Base-by-base conservation (phyloP, 2,329 filamentous ascomycete genomes). In the Aureobasidium mangrovei region DNA sequence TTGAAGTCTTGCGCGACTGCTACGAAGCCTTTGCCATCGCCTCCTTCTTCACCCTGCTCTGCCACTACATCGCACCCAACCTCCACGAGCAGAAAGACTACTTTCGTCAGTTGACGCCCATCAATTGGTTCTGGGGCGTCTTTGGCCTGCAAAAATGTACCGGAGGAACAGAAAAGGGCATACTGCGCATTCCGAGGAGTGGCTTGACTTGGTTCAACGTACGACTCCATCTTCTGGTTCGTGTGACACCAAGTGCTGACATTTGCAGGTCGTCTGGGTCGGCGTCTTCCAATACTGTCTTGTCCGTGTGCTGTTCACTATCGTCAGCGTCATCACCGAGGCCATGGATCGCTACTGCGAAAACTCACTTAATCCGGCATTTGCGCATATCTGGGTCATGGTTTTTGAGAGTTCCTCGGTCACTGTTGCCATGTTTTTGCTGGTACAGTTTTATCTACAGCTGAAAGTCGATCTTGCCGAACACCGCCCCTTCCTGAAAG, bases 121-220 rank as follows among this genome's bases (percentile, higher is more conserved):
- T 81, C 65, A 79, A 80, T 45, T 95, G 89, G 89, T 79, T 91
- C 9, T 81, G 77, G 79, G 86, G 88, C 0, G 60, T 91, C 24
- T 82, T 72, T 59, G 87, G 85, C 79, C 74, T 87, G 57, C 80
- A 83, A 60, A 83, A 79, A 63, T 86, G 83, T 65, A 86, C 82
- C 54, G 84, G 86, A 36, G 85, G 85, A 33, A 69, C 86, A 57
- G 74, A 79, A 52, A 71, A 67, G 57, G 86, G 88, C 0, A 76
- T 78, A 28, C 84, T 87, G 76, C 78, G 87, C 60, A 85, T 78
- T n/a, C 88, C 89, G 0, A 76, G 79, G 60, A 93, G 85, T 68
- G 88, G 89, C 1, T 72, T 94, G 67, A 94, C 88, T 1, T 93
- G 88, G 88, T 94, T 94, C 72, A 95, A 95, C 67, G 80, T 82